A percentile compares a stretch with the other conserved stretches of the same genome.
phyloP scores from a whole-genome alignment of 2,329 filamentous ascomycete species.

The Aschersonia sp. region DNA sequence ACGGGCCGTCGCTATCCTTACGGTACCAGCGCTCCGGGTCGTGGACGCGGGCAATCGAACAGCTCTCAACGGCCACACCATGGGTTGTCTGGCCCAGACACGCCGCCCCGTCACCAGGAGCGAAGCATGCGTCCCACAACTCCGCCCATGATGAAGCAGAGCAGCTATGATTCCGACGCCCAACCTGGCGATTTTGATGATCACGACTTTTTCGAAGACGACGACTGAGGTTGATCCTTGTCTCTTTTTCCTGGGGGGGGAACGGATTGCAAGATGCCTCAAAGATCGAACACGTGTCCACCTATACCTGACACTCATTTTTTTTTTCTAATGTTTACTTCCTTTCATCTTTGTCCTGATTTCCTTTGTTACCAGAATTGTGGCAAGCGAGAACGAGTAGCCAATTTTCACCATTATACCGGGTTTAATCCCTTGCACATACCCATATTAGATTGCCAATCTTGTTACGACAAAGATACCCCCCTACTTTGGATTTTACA shows the following conservation, averaged over 20 bases:
- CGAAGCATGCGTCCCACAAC: conserved; percentile 33
- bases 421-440: background rate
- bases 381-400: background rate
- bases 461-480: background rate
- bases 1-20: conserved; percentile 44
- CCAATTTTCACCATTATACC: background rate
- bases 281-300: no score
- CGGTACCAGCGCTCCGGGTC: conserved; percentile 16
- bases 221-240: conserved; percentile 15
- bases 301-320: no score
- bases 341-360: no score
- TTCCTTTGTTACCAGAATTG: no score
- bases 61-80: conserved; percentile 24
- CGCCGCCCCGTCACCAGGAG: conserved; percentile 27
- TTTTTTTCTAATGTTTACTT: no score
- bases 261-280: no score
- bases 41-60: conserved; percentile 14
- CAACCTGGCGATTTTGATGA: conserved; percentile 44
- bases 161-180: conserved; percentile 47
- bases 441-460: background rate
- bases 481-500: conserved; percentile 2
- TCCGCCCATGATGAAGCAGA: conserved; percentile 45
- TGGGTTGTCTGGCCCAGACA: conserved; percentile 20
- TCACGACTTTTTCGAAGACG: conserved; percentile 42
- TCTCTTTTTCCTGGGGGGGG: no score